Evolutionary conservation across 139 green algal species (phyloP).

Genomic region (Chlorella sp.): DNA sequence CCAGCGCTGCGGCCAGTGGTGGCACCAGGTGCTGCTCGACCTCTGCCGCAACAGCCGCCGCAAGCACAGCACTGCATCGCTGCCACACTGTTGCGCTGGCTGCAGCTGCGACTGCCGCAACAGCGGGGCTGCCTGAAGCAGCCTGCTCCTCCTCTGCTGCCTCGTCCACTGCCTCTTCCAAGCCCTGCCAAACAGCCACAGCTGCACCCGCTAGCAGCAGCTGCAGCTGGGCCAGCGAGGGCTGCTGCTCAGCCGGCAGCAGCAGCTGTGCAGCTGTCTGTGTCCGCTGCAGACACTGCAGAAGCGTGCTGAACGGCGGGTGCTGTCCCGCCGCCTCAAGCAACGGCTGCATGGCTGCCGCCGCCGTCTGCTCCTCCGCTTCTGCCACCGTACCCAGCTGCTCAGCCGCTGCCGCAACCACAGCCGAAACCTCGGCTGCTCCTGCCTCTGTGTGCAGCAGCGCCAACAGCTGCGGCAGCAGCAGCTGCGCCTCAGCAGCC

Average conservation of each 20-base stretch:
- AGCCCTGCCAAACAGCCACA: conserved; percentile 6
- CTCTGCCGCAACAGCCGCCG: not conserved
- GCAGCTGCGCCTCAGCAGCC: conserved; percentile 38
- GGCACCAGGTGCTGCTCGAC: conserved; percentile 15
- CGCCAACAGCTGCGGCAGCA: conserved; percentile 21
- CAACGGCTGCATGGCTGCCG: conserved; percentile 1
- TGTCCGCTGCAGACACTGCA: conserved; percentile 29
- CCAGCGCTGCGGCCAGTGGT: not conserved
- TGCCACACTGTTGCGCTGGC: not conserved
- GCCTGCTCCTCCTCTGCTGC: not conserved
- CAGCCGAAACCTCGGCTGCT: not conserved
- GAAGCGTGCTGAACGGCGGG: not conserved
- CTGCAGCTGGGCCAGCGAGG: conserved; percentile 6
- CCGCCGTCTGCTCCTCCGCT: not conserved
- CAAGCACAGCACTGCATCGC: conserved; percentile 4
- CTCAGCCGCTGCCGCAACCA: not conserved
- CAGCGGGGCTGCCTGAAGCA: not conserved
- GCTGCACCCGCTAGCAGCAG: not conserved
- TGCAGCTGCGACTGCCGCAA: not conserved
- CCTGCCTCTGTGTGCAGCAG: not conserved
- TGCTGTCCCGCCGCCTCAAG: conserved; percentile 11
- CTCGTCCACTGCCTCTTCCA: not conserved
- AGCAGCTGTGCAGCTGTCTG: conserved; percentile 18
- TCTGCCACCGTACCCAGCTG: not conserved
- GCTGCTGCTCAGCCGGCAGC: not conserved